Evolutionary conservation across 2,329 filamentous ascomycete species (phyloP).

Genomic region (Rutstroemia sp.): DNA sequence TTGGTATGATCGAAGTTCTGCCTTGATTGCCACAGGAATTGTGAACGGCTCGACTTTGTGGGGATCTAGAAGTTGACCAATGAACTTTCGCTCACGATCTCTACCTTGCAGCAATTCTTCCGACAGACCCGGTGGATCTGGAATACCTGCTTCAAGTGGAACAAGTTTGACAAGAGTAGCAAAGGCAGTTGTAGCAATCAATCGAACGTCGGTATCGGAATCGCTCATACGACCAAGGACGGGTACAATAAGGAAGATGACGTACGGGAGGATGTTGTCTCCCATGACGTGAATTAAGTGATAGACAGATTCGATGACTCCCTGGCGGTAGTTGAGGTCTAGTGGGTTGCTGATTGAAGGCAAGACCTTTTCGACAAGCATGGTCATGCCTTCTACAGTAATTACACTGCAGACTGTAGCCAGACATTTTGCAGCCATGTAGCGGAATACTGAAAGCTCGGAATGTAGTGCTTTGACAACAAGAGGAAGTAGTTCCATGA

Average conservation of each 20-base stretch:
- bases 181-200: slow-evolving; percentile 94
- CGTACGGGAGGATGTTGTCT: slow-evolving; percentile 89
- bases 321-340: slow-evolving; percentile 83
- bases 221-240: slow-evolving; percentile 98
- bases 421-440: slow-evolving; percentile 94
- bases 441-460: slow-evolving; percentile 83
- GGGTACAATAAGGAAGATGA: slow-evolving; percentile 97
- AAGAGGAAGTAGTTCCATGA: slow-evolving; percentile 75
- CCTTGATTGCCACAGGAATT: slow-evolving; percentile 95
- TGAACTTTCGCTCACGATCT: slow-evolving; percentile 92
- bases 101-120: slow-evolving; percentile 81
- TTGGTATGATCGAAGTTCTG: slow-evolving; percentile 91
- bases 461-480: slow-evolving; percentile 85
- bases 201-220: slow-evolving; percentile 88
- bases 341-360: slow-evolving; percentile 87
- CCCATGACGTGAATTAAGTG: slow-evolving; percentile 98
- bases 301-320: slow-evolving; percentile 90
- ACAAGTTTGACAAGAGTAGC: slow-evolving; percentile 96
- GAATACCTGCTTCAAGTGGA: slow-evolving; percentile 92
- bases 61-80: slow-evolving; percentile 88
- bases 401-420: slow-evolving; percentile 97
- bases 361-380: slow-evolving; percentile 85
- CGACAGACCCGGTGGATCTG: slow-evolving; percentile 88
- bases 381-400: slow-evolving; percentile 90
- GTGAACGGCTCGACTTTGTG: slow-evolving; percentile 94